Percentiles rank a stretch among this genome's conserved stretches.
phyloP scores from a whole-genome alignment of 2,329 filamentous ascomycete species.

The Diaporthe sp. region DNA sequence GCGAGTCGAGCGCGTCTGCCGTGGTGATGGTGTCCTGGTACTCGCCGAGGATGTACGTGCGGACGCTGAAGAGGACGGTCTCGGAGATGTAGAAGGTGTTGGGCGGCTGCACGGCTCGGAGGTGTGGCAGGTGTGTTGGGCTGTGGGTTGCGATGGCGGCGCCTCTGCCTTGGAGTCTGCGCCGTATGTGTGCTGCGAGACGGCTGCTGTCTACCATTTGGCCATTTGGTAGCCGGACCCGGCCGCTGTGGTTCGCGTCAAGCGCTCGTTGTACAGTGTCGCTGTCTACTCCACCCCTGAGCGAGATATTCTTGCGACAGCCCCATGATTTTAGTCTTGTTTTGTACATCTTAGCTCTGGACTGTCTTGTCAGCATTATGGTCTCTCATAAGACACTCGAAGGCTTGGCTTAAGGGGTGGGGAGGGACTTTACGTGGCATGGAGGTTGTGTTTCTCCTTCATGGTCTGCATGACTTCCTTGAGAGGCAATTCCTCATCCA shows the following conservation, averaged over 20 bases:
- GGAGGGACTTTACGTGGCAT: background rate
- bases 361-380: background rate
- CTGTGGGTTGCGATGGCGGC: background rate
- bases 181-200: slow-evolving; percentile 5
- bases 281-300: background rate
- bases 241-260: background rate
- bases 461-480: background rate
- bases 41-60: background rate
- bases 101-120: background rate
- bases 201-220: background rate
- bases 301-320: slow-evolving; percentile 7
- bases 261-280: background rate
- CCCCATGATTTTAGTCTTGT: slow-evolving; percentile 2
- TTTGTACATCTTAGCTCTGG: slow-evolving; percentile 7
- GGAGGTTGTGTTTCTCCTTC: background rate
- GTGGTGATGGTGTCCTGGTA: slow-evolving; percentile 8
- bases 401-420: accelerated
- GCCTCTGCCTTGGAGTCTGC: background rate
- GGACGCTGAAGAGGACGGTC: background rate
- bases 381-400: background rate
- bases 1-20: background rate
- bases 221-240: background rate
- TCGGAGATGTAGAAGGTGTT: background rate
- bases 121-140: background rate
- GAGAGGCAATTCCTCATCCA: background rate